These are phyloP conservation scores for Corniculantispora saksenae DNA, from an alignment of 2,329 filamentous ascomycete genomes.

Conservation along the genomic window DNA sequence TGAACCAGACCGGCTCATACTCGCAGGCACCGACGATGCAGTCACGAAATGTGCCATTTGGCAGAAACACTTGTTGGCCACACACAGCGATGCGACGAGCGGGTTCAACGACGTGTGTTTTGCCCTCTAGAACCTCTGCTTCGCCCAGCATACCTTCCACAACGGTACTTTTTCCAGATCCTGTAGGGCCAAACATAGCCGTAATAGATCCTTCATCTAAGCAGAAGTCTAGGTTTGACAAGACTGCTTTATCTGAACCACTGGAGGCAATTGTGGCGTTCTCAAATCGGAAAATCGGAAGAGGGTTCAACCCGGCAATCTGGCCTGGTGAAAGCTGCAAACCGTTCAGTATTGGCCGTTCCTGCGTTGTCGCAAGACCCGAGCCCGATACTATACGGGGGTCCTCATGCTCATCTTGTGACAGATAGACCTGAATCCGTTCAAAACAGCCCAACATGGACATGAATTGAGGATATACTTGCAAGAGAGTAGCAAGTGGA, in stretches of 20 bases:
- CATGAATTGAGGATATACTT: neutral
- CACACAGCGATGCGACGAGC: neutral
- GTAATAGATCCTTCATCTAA: neutral
- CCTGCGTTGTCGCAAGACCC: neutral
- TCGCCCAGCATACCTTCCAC: neutral
- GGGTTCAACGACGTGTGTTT: neutral
- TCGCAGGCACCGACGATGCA: neutral
- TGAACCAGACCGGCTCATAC: conserved; percentile 3
- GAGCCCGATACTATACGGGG: neutral
- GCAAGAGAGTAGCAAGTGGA: neutral
- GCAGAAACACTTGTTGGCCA: neutral
- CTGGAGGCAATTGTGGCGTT: neutral
- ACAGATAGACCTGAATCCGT: neutral
- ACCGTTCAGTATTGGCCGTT: too few relatives aligned
- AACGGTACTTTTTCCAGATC: neutral
- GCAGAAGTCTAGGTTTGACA: neutral
- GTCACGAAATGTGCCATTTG: neutral
- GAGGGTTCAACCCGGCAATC: too few relatives aligned
- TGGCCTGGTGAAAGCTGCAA: too few relatives aligned
- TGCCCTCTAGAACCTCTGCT: neutral
- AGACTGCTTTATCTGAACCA: neutral
- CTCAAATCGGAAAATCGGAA: neutral
- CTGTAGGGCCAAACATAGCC: neutral
- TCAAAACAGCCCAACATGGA: neutral
- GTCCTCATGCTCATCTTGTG: neutral